Conservation (phyloP, 805 yeast species). For the Ogataea angusta region DNA sequence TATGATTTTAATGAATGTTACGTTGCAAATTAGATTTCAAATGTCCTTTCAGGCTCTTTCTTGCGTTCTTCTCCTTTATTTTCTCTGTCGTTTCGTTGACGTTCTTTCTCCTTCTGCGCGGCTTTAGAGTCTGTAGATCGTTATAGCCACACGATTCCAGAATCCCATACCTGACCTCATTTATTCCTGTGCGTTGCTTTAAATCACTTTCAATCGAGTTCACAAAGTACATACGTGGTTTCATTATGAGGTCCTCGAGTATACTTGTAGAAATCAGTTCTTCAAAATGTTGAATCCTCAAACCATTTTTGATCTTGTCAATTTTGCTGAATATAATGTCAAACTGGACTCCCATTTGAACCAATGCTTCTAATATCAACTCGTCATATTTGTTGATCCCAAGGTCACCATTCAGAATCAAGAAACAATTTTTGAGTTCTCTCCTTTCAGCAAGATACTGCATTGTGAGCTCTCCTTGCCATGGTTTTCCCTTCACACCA, state of each 20-base stretch:
- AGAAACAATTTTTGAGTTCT: slow-evolving; percentile 53
- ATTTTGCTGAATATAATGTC: slow-evolving; percentile 76
- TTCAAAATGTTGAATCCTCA: slow-evolving; percentile 36
- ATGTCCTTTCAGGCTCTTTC: background rate
- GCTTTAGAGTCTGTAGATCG: slow-evolving; percentile 9
- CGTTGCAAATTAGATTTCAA: background rate
- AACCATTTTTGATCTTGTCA: slow-evolving; percentile 46
- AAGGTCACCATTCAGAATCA: slow-evolving; percentile 57
- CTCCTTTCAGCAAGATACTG: slow-evolving; percentile 57
- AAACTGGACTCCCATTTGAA: slow-evolving; percentile 57
- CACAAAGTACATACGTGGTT: slow-evolving; percentile 45
- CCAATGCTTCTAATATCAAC: slow-evolving; percentile 47
- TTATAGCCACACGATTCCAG: slow-evolving; percentile 50
- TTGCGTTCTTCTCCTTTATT: slow-evolving; percentile 13
- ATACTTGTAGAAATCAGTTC: slow-evolving; percentile 34
- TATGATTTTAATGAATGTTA: background rate
- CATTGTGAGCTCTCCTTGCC: slow-evolving; percentile 69
- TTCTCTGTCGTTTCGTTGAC: slow-evolving; percentile 13
- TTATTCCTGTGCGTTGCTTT: slow-evolving; percentile 46
- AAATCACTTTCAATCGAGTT: slow-evolving; percentile 40
- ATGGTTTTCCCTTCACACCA: slow-evolving; percentile 61
- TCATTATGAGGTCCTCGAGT: slow-evolving; percentile 39
- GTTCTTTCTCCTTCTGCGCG: slow-evolving; percentile 12
- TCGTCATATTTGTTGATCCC: slow-evolving; percentile 61
- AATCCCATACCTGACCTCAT: slow-evolving; percentile 48